Evolutionary conservation across 2,329 filamentous ascomycete species (phyloP), one percentile per base, ranked within the genome.

Genomic region (Sporothrix pseudoabietina): DNA sequence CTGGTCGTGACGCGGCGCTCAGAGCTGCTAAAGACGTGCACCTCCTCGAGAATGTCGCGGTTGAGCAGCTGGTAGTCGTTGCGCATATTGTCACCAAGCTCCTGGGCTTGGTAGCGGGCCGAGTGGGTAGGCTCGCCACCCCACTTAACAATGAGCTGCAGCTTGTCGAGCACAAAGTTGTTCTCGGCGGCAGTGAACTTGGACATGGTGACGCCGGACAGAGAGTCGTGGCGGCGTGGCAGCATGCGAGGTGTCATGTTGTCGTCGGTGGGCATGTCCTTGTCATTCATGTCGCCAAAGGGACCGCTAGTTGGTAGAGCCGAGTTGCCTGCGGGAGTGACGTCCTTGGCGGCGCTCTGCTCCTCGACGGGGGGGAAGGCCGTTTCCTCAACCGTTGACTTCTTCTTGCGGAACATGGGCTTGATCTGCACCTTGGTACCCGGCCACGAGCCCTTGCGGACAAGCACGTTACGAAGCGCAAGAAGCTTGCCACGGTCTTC

Each of bases 341-440:
- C 65, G 6, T 69, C 52, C 54, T 55, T 52, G 14, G 82, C 79
- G 44, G 81, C 76, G 32, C 78, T 75, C 44, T 78, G 79, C 74
- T 84, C 84, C 14, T 82, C 79, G 4, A 82, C 79, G 1, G 79
- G 74, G 3, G 79, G 69, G 74, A 84, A 74, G 1, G 26, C 26
- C 1, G 44, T 80, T 76, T 90, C 75, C 14, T 75, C 88, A 69
- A 92, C 88, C 2, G 90, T 88, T 2, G 90, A 88, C 78, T 90
- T 93, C 78, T 94, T 91, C 83, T 95, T 97, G 70, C 94, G 90
- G 82, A 99, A 99, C 94, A 99, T 97, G 10, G 96, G 96, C 82
- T 99, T 99, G 80, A 99, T 98, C 82, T 99, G 96, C 1, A 99
- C 94, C 81, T 99, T 99, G 1, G 96, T 99, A 0, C 96, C 96